A percentile compares a stretch with the other conserved stretches of the same genome.
Evolutionary conservation across 352 stramenopile species (phyloP).

Genomic region (Pythium brachiatum): DNA sequence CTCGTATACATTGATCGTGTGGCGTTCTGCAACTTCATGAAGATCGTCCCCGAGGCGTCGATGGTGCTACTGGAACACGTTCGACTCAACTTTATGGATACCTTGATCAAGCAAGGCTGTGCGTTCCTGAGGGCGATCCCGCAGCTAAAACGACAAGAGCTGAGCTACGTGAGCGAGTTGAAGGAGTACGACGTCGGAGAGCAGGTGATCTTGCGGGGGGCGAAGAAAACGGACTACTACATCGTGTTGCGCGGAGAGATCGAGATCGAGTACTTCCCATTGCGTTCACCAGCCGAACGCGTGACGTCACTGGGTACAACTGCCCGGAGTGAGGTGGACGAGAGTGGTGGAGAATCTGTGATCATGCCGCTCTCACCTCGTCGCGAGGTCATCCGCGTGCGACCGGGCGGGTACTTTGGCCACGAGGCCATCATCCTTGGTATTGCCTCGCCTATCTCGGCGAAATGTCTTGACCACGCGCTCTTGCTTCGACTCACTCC

Average conservation of each 20-base stretch:
- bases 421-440: conserved; percentile 63
- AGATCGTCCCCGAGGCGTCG: conserved; percentile 53
- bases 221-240: conserved; percentile 39
- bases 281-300: background rate
- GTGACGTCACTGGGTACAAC: background rate
- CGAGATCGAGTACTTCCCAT: conserved; percentile 25
- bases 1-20: conserved; percentile 68
- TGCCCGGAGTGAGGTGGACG: background rate
- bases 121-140: conserved; percentile 55
- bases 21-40: conserved; percentile 71
- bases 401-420: conserved; percentile 60
- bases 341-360: background rate
- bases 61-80: conserved; percentile 60
- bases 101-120: conserved; percentile 56
- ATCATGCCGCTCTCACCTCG: background rate
- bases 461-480: conserved; percentile 40
- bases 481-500: conserved; percentile 40
- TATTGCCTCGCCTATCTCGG: conserved; percentile 33
- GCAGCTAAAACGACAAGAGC: conserved; percentile 49
- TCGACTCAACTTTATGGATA: conserved; percentile 57
- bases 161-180: conserved; percentile 53
- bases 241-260: conserved; percentile 44
- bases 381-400: conserved; percentile 34
- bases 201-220: conserved; percentile 32
- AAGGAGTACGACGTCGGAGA: conserved; percentile 31